Percentiles rank a stretch among this genome's conserved stretches.
These are phyloP conservation scores for Lactarius pseudohatsudake DNA, from an alignment of 768 basidiomycete species.

Conservation along the genomic window DNA sequence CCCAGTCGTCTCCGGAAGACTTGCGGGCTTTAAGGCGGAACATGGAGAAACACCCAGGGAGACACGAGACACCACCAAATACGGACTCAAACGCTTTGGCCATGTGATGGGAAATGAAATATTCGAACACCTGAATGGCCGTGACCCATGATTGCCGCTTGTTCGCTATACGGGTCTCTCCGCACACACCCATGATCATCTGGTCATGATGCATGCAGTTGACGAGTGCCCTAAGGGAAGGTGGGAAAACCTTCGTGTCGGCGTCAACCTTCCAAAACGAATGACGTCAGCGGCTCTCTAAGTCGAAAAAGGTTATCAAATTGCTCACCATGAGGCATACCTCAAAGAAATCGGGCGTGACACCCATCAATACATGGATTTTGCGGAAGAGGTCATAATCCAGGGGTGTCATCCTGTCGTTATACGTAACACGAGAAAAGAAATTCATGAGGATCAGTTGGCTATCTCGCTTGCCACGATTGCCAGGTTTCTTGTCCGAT, in stretches of 20 bases:
- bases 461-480: slow-evolving; percentile 97
- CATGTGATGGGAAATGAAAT: slow-evolving; percentile 98
- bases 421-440: slow-evolving; percentile 98
- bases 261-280: slow-evolving; percentile 78
- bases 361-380: slow-evolving; percentile 95
- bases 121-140: slow-evolving; percentile 96
- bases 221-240: slow-evolving; percentile 86
- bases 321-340: slow-evolving; percentile 88
- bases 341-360: slow-evolving; percentile 98
- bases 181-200: slow-evolving; percentile 99
- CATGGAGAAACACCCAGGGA: slow-evolving; percentile 99
- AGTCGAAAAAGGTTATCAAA: background rate
- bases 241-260: slow-evolving; percentile 93
- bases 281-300: slow-evolving; percentile 15
- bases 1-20: slow-evolving; percentile 89
- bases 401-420: slow-evolving; percentile 96
- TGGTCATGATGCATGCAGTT: slow-evolving; percentile 99
- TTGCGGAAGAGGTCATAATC: slow-evolving; percentile 99
- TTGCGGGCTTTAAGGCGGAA: slow-evolving; percentile 95
- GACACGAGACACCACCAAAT: slow-evolving; percentile 98
- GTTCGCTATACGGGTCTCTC: slow-evolving; percentile 98
- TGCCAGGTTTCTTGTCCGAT: slow-evolving; percentile 91
- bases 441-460: slow-evolving; percentile 99
- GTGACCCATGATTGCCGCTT: slow-evolving; percentile 99
- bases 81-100: slow-evolving; percentile 99